Evolutionary conservation across 2,329 filamentous ascomycete genomes (phyloP), one percentile per base, ranked within the genome.

Genomic region (Microascus cirrosus): DNA sequence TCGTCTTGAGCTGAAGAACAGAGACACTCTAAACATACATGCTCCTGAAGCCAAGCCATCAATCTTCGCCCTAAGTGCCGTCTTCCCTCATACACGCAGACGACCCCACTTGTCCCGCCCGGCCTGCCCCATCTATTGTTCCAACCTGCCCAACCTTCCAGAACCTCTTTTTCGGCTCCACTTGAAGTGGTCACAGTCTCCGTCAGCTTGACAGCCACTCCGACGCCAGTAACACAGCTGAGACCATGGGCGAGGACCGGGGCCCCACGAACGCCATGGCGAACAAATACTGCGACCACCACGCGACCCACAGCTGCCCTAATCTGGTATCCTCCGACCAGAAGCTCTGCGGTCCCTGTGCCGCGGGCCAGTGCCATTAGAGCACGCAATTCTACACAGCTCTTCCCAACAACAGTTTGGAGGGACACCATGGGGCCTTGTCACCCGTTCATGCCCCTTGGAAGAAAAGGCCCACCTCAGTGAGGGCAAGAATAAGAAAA

Each of bases 231-330:
- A 45, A 3, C 45, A 24, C 45, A 50, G 18, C n/a, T 2, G 11
- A 12, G 22, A 20, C 22, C 45, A 58, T 58, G 56, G 56, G 54
- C 20, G 18, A 22, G 3, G 35, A 45, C 45, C 32, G 15, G 11
- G 24, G 45, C 10, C 48, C 55, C n/a, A 28, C 48, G 7, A 53
- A 52, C 28, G 36, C 54, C 2, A 61, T 61, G 60, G 58, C 60
- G 42, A 53, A 60, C 53, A 61, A 59, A 20, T 59, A 57, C 48
- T 61, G 60, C 57, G 54, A 58, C 53, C 60, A 61, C 53, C 50
- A 58, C 55, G 51, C 55, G n/a, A 56, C 59, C 10, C 60, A 59
- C 54, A 36, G 50, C 50, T 61, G 60, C 54, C 42, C 57, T 28
- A 58, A 51, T 8, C 32, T 48, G 8, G 52, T 60, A 4, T 24